Evolutionary conservation across 176 grass and related monocot species (phyloP), one percentile per base, ranked within the genome.

Genomic region (Dactylis glomerata): DNA sequence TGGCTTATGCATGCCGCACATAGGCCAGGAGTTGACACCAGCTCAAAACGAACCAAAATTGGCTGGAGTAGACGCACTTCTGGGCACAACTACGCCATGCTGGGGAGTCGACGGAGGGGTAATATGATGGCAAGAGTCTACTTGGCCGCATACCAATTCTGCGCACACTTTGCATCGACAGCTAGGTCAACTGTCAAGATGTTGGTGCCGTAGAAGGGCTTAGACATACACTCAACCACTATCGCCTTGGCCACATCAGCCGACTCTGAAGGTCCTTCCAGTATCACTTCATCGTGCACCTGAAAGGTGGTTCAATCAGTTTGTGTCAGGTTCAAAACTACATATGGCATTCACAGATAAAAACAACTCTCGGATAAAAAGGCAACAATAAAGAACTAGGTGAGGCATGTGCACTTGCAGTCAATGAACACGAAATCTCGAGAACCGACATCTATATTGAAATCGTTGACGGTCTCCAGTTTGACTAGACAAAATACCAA

Each of bases 221-320:
- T 99, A 8, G 91, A 92, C 96, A 99, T 99, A 86, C 96, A 96
- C 44, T 96, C 93, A 5, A 96, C 90, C 38, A 99, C 89, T 75
- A 94, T 96, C 26, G 96, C 68, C 86, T 91, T 95, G 22, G 96
- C 93, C 26, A 95, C 77, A n/a, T 92, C 96, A 30, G 96, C 96
- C 40, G 96, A 99, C 51, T 96, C 93, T 6, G 77, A 78, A 26
- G 93, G 96, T 41, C 96, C 96, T 99, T 99, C 96, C 68, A 96
- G 81, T 94, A 99, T 94, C 42, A 99, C 91, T 87, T 99, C 96
- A 91, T 99, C 96, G 52, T 99, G 96, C 55, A 99, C 96, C 96
- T 99, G 81, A 75, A 83, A 90, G 50, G 73, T 80, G 49, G 36
- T 61, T 32, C 47, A 69, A 47, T 80, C 54, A 90, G 38, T 68